Percentiles rank a stretch among this genome's conserved stretches.
Conservation (phyloP, 306 rosid genomes). For the Gleditsia sinensis region DNA sequence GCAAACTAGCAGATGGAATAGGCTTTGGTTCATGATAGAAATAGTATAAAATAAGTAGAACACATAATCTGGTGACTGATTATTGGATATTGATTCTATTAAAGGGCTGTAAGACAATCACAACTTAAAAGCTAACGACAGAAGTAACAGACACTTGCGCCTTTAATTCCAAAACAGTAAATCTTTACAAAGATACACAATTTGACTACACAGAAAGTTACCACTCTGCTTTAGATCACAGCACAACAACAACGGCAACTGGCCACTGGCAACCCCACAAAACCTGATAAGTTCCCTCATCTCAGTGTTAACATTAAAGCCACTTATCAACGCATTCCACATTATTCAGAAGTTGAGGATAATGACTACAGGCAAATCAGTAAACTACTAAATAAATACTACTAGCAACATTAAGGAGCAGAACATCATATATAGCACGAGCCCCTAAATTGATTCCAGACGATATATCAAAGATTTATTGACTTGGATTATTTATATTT, state of each 20-base stretch:
- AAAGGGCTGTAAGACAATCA: background rate
- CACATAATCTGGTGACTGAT: constrained; percentile 8
- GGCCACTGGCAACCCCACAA: too few species aligned
- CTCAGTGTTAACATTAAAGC: too few species aligned
- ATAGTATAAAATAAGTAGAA: background rate
- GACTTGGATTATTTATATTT: background rate
- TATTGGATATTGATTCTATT: background rate
- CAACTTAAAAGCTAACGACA: background rate
- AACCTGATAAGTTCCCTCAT: background rate
- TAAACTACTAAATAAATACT: background rate
- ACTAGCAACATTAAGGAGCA: background rate
- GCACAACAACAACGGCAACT: background rate
- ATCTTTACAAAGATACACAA: background rate
- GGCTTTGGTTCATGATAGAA: background rate
- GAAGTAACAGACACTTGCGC: background rate
- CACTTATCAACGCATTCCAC: background rate
- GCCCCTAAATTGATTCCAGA: constrained; percentile 14
- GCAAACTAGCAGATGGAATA: background rate
- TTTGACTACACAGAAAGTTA: background rate
- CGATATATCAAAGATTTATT: background rate
- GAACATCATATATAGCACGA: constrained; percentile 1
- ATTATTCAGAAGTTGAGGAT: background rate
- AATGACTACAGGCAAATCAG: background rate
- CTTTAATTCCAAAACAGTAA: background rate
- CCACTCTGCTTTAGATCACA: background rate